Evolutionary conservation across 202 grass and related monocot genomes (phyloP).

Genomic region (Elaeis oleifera): DNA sequence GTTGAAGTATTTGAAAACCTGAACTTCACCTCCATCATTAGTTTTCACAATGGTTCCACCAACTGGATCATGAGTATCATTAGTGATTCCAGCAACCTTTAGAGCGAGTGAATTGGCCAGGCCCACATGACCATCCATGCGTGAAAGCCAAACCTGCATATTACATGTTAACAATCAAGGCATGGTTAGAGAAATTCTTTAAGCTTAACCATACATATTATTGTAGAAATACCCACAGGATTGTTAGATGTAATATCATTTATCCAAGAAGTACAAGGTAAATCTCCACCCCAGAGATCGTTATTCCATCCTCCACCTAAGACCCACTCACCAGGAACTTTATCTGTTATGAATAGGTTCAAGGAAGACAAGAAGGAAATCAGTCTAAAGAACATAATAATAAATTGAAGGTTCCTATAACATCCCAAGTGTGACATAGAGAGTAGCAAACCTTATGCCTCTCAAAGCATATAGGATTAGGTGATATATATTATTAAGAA

Average conservation of each 20-base stretch:
- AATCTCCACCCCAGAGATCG: constrained; percentile 58
- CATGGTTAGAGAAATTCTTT: background rate
- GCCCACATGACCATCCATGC: constrained; percentile 87
- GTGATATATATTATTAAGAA: no score
- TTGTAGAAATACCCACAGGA: constrained; percentile 38
- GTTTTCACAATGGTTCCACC: constrained; percentile 64
- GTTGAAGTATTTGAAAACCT: background rate
- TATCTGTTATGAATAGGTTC: constrained; percentile 33
- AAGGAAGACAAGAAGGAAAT: background rate
- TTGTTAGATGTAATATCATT: constrained; percentile 74
- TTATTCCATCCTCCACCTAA: constrained; percentile 85
- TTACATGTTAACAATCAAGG: background rate
- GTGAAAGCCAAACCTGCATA: constrained; percentile 68
- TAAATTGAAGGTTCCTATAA: no score
- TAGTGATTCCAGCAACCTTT: constrained; percentile 61
- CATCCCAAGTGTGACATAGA: no score
- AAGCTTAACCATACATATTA: constrained; percentile 3
- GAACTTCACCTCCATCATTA: constrained; percentile 51
- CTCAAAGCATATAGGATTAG: no score
- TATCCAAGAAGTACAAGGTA: constrained; percentile 73
- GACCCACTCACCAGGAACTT: constrained; percentile 54
- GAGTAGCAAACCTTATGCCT: no score
- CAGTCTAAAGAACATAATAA: background rate
- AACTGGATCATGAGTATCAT: constrained; percentile 44
- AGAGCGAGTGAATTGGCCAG: constrained; percentile 80